Base-by-base conservation (phyloP, 2,329 filamentous ascomycete species). In the Colletotrichum shisoi region DNA sequence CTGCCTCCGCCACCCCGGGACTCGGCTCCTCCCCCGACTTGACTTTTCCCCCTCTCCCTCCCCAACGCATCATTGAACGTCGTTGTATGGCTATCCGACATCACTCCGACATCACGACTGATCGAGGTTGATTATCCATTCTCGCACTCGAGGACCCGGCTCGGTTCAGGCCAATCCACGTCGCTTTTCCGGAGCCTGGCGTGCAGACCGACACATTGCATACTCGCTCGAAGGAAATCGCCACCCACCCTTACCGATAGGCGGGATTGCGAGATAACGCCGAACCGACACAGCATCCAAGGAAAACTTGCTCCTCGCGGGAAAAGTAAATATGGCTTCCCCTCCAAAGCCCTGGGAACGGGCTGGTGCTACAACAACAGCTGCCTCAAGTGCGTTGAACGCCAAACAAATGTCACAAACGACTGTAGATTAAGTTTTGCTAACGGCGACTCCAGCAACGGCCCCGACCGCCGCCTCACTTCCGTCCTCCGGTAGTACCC, bases 291-390 rank as follows among this genome's bases (percentile, higher is more conserved):
- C 54, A 56, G 46, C 44, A 44, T 58, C 40, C 34, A 40, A 59
- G 61, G 64, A 67, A 67, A 67, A 64, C 64, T 64, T 64, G 34
- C 64, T 64, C 64, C 64, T 48, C 57, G 17, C 39, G 24, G 56
- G 61, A 59, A 40, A 59, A 64, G 42, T 56, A 54, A 64, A 7
- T 70, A 89, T 89, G 84, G 86, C 86, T 70, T 97, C 94, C 79
- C 95, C 95, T 76, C 95, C 95, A 63, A 99, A 99, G 81, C 95
- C 95, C 53, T 99, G 95, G 95, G 95, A 99, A 82, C 87, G 90
- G 78, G 86, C 89, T 71, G 91, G 90, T 79, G 86, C 87, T 69
- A 83, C 83, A 72, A 75, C 81, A 72, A 75, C 81, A 71, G 75
- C 75, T 54, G 70, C 74, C 75, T 76, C 82, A 74, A 79, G 85